These are phyloP conservation scores for Emmonsiellopsis sp. DNA, from an alignment of 2,329 filamentous ascomycete species.

Conservation along the genomic window DNA sequence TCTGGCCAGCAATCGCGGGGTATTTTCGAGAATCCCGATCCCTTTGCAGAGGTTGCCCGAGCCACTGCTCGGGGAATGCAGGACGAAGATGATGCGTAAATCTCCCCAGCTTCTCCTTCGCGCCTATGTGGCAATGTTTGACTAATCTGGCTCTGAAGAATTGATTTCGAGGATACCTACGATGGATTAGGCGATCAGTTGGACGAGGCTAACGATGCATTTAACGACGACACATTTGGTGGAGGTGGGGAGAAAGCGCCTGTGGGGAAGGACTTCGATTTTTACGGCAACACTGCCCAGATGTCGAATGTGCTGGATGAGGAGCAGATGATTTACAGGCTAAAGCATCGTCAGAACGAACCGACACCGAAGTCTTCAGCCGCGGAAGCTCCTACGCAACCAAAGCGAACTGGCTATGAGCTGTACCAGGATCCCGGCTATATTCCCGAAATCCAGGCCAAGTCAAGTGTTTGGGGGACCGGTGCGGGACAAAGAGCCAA, in stretches of 20 bases:
- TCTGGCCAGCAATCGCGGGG: constrained; percentile 58
- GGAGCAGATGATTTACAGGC: constrained; percentile 75
- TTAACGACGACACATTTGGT: constrained; percentile 95
- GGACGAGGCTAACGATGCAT: constrained; percentile 82
- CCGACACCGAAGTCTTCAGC: constrained; percentile 18
- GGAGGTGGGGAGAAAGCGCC: constrained; percentile 35
- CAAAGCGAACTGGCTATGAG: constrained; percentile 76
- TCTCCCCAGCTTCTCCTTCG: constrained; percentile 30
- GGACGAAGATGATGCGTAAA: constrained; percentile 52
- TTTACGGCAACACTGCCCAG: constrained; percentile 85
- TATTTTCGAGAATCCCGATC: constrained; percentile 74
- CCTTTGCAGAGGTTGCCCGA: constrained; percentile 72
- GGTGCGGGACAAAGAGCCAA: constrained; percentile 46
- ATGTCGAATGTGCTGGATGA: constrained; percentile 79
- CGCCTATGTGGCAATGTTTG: background rate
- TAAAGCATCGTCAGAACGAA: constrained; percentile 47
- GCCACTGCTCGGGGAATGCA: constrained; percentile 35
- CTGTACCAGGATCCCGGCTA: constrained; percentile 78
- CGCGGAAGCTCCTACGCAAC: constrained; percentile 38
- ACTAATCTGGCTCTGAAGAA: constrained; percentile 32
- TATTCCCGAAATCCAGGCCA: constrained; percentile 82
- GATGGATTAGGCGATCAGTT: constrained; percentile 87
- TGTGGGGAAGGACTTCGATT: constrained; percentile 92
- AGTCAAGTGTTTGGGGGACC: constrained; percentile 86
- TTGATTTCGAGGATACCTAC: constrained; percentile 95